Evolutionary conservation across 2,329 filamentous ascomycete species (phyloP).

Genomic region (Trichophyton mentagrophytes): DNA sequence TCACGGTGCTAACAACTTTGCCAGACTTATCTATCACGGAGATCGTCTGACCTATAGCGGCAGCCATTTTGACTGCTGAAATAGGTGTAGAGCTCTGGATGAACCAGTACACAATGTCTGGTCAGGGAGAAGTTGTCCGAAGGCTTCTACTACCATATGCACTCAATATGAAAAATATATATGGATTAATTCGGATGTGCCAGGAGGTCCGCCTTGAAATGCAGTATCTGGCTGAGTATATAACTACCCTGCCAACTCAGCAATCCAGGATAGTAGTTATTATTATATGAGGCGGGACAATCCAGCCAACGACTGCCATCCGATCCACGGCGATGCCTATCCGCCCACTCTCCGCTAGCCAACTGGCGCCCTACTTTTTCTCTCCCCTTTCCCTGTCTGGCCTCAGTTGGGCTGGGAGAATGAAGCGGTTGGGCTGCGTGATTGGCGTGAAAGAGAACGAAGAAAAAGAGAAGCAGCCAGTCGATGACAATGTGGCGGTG

Average conservation of each 20-base stretch:
- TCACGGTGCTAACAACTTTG: conserved; percentile 77
- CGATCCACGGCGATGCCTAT: background rate
- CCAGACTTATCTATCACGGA: conserved; percentile 85
- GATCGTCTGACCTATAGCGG: conserved; percentile 54
- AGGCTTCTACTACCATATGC: background rate
- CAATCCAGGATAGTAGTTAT: background rate
- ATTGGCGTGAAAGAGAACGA: background rate
- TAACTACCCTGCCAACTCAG: background rate
- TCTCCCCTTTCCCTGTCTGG: background rate
- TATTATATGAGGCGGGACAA: background rate
- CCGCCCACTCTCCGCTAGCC: background rate
- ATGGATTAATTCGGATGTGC: background rate
- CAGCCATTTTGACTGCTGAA: conserved; percentile 16
- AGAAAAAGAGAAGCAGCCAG: background rate
- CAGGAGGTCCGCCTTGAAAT: background rate
- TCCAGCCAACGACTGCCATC: background rate
- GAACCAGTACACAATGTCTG: background rate
- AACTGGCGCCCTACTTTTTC: background rate
- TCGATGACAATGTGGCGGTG: background rate
- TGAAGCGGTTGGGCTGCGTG: conserved; percentile 3
- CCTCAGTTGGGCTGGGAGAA: conserved; percentile 1
- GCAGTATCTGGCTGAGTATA: background rate
- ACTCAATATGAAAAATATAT: background rate
- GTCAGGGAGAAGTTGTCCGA: background rate
- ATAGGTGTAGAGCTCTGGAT: background rate